Conservation (phyloP, 2,329 filamentous ascomycete species). For the Fusarium napiforme region DNA sequence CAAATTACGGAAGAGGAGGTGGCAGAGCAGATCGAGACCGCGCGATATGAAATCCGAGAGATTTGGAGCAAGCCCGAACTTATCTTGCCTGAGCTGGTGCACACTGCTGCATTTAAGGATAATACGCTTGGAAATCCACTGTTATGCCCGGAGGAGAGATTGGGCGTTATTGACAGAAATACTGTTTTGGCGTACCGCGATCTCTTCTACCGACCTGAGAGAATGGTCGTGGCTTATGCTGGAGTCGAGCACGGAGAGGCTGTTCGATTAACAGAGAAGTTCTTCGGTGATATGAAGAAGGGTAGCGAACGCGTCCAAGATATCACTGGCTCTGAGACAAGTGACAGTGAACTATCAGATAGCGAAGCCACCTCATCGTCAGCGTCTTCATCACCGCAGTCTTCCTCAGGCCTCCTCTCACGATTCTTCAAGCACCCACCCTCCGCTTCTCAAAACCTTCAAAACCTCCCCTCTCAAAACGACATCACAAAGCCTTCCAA, state of each 20-base stretch:
- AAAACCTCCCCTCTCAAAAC: slow-evolving; percentile 57
- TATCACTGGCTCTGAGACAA: slow-evolving; percentile 69
- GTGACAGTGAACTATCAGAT: slow-evolving; percentile 53
- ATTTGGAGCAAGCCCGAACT: slow-evolving; percentile 98
- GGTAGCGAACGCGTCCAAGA: slow-evolving; percentile 60
- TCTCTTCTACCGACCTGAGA: slow-evolving; percentile 86
- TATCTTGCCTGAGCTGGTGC: slow-evolving; percentile 92
- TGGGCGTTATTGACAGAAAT: slow-evolving; percentile 77
- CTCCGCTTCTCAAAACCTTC: slow-evolving; percentile 72
- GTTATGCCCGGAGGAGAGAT: slow-evolving; percentile 86
- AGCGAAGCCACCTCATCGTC: slow-evolving; percentile 48
- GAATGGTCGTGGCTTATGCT: slow-evolving; percentile 94
- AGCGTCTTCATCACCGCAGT: slow-evolving; percentile 54
- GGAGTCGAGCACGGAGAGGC: slow-evolving; percentile 87
- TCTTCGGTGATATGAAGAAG: slow-evolving; percentile 87
- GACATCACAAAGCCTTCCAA: slow-evolving; percentile 75
- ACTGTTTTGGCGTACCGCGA: slow-evolving; percentile 83
- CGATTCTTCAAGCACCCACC: slow-evolving; percentile 85
- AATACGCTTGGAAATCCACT: slow-evolving; percentile 96
- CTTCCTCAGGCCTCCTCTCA: slow-evolving; percentile 75
- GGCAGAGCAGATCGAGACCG: slow-evolving; percentile 85
- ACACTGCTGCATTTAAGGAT: slow-evolving; percentile 94
- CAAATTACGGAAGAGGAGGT: slow-evolving; percentile 89
- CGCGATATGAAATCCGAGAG: slow-evolving; percentile 94
- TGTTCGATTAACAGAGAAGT: slow-evolving; percentile 80